Evolutionary conservation across 73 alveolate genomes (phyloP), one percentile per base, ranked within the genome.

Genomic region (Symbiodinium natans): DNA sequence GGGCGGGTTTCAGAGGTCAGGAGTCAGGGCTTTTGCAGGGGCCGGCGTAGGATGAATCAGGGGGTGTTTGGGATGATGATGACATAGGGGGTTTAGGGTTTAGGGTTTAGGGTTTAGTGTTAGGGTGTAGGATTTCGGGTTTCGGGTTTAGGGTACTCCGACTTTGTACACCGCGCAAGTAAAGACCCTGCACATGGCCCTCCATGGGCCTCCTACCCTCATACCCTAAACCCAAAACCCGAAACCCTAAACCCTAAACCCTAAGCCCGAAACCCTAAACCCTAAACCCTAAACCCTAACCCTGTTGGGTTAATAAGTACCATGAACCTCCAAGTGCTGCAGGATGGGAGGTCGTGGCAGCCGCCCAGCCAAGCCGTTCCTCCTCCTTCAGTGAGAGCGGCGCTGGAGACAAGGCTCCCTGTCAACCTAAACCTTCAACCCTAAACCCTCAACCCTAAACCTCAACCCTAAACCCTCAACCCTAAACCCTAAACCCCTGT

Each of bases 291-390:
- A 5, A 48, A 48, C 63, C 63, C 63, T 5, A 48, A 2, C 10
- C n/a, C n/a, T n/a, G n/a, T n/a, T n/a, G n/a, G n/a, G n/a, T n/a
- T n/a, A n/a, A n/a, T n/a, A n/a, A n/a, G n/a, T n/a, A n/a, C n/a
- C n/a, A n/a, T n/a, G n/a, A n/a, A n/a, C n/a, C n/a, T n/a, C n/a
- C n/a, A n/a, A n/a, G n/a, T n/a, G n/a, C n/a, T n/a, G n/a, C 31
- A 90, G 97, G 97, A 41, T 90, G 97, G 97, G 97, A 90, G 43
- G 97, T 90, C 29, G 68, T 90, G 34, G 86, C 95, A 13, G 75
- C 85, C 41, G 46, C 88, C 54, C 31, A 83, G 74, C 52, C 63
- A 31, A 74, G 97, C 27, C 97, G 97, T 1, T 90, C 97, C 41
- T 90, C 97, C 75, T 90, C 97, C 52, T 90, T 90, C 77, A 90